Percentiles rank a stretch among this genome's conserved stretches.
phyloP scores from a whole-genome alignment of 176 grass and related monocot species.

The Phoenix roebelenii region DNA sequence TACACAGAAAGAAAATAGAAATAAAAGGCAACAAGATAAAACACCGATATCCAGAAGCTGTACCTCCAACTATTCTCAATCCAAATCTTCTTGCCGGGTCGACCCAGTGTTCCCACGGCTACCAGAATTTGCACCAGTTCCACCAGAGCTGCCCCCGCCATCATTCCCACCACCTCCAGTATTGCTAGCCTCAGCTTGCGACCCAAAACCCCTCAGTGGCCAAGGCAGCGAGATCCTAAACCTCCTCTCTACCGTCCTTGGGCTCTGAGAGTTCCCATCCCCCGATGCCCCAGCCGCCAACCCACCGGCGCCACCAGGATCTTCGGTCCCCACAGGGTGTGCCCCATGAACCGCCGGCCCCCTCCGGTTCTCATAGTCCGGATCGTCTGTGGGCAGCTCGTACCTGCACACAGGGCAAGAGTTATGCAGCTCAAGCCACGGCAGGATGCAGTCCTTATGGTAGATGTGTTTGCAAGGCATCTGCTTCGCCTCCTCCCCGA shows the following conservation, averaged over 20 bases:
- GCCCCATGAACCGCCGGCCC: neutral
- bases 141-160: neutral
- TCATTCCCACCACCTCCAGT: conserved; percentile 18
- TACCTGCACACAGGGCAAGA: conserved; percentile 88
- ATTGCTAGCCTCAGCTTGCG: conserved; percentile 31
- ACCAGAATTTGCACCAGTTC: conserved; percentile 15
- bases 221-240: conserved; percentile 91
- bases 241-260: conserved; percentile 58
- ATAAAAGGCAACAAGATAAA: too few species aligned
- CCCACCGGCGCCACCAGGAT: conserved; percentile 4
- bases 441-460: conserved; percentile 92
- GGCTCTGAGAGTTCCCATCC: conserved; percentile 8
- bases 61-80: conserved; percentile 32
- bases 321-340: neutral
- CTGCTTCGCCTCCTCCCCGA: conserved; percentile 57
- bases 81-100: conserved; percentile 53
- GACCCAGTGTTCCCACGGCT: neutral
- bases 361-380: conserved; percentile 23
- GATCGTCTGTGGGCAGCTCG: conserved; percentile 73
- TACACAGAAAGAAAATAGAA: too few species aligned
- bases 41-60: too few species aligned
- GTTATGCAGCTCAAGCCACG: conserved; percentile 92
- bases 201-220: conserved; percentile 39
- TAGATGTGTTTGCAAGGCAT: conserved; percentile 91
- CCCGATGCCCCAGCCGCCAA: conserved; percentile 1